Evolutionary conservation across 306 rosid species (phyloP).

Genomic region (Ochetophila trinervis): DNA sequence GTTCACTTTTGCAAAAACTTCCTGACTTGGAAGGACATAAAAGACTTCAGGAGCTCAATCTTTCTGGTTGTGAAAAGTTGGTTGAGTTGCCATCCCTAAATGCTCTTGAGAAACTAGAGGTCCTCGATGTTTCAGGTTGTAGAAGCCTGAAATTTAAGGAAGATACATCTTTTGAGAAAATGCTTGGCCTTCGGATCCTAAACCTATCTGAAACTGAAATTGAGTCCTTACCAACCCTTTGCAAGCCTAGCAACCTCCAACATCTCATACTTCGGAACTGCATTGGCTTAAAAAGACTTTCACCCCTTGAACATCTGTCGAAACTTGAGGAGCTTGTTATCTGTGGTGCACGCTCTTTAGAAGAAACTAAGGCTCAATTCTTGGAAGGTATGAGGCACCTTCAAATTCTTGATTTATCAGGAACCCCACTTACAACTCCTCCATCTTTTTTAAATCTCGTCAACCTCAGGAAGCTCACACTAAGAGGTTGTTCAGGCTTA

Average conservation of each 20-base stretch:
- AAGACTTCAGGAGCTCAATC: slow-evolving; percentile 11
- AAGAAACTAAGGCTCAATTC: slow-evolving; percentile 8
- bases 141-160: slow-evolving; percentile 8
- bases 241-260: slow-evolving; percentile 12
- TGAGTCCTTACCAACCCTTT: slow-evolving; percentile 12
- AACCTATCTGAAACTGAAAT: slow-evolving; percentile 32
- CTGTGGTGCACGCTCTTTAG: slow-evolving; percentile 11
- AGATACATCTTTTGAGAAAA: slow-evolving; percentile 21
- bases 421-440: slow-evolving; percentile 3
- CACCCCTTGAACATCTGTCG: not conserved
- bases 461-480: slow-evolving; percentile 29
- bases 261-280: slow-evolving; percentile 25
- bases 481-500: slow-evolving; percentile 11
- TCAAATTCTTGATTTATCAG: slow-evolving; percentile 28
- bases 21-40: slow-evolving; percentile 6
- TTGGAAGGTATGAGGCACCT: slow-evolving; percentile 17
- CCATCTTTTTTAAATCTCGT: slow-evolving; percentile 9
- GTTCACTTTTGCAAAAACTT: slow-evolving; percentile 6
- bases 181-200: slow-evolving; percentile 22
- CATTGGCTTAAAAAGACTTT: slow-evolving; percentile 6
- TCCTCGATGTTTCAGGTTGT: slow-evolving; percentile 36
- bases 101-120: slow-evolving; percentile 24
- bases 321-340: slow-evolving; percentile 31
- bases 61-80: slow-evolving; percentile 15
- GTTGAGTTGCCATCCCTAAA: slow-evolving; percentile 5